Evolutionary conservation across 2,329 filamentous ascomycete species (phyloP), one percentile per base, ranked within the genome.

Genomic region (Keithomyces neogunnii): DNA sequence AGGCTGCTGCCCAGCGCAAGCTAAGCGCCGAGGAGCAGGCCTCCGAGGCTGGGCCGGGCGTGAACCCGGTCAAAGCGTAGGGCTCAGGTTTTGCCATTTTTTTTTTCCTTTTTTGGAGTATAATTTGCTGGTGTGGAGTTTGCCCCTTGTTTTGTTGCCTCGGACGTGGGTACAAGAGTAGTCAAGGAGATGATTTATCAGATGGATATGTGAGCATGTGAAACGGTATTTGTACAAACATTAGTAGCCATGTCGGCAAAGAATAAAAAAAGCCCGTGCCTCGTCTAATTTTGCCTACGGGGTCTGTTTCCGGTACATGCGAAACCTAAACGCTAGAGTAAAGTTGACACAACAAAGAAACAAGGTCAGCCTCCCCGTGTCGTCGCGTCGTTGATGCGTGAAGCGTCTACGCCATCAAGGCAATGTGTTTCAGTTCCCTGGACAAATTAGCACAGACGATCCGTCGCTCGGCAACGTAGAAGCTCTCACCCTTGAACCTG

Each of bases 401-500:
- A 32, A n/a, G 26, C 19, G 4, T 49, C 65, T 49, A 76, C 30
- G 68, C 66, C 73, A 80, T 74, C 49, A 80, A 60, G 1, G 73
- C 74, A 59, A 78, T 78, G 48, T 78, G 74, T 57, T 75, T 77
- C 3, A 80, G 63, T 55, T 80, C 77, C 50, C 73, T 75, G 45
- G 3, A 10, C 43, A 5, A 19, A 26, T 49, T 11, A 52, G 47
- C 47, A 44, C 33, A 6, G 11, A 7, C 11, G 11, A 11, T 35
- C 33, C 33, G 33, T 7, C 33, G 11, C 11, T n/a, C 40, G 3
- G 10, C 26, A 50, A 45, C 9, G 13, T 2, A 5, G 13, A 32
- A 38, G 26, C 6, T 70, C 76, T 60, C 57, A 80, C 77, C 70
- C 71, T 57, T 81, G 72, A 11, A 83, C 80, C 63, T 81, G 77